These are phyloP conservation scores for Fusarium zealandicum DNA, from an alignment of 2,329 filamentous ascomycete genomes.

Conservation along the genomic window DNA sequence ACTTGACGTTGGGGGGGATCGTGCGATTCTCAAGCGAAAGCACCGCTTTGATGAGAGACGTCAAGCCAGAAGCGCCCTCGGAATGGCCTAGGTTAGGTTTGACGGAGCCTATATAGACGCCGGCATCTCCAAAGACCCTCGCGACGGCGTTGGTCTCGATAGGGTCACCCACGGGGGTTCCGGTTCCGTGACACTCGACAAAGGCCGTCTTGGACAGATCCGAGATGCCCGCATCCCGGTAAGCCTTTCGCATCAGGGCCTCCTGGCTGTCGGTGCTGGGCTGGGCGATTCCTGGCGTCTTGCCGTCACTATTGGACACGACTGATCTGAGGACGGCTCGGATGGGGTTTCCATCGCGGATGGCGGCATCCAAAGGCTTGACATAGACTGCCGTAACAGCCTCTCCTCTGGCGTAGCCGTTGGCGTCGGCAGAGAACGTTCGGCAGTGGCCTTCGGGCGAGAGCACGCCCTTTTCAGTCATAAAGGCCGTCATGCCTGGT, in stretches of 20 bases:
- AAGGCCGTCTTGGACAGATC: slow-evolving; percentile 52
- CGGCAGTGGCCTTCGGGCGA: slow-evolving; percentile 43
- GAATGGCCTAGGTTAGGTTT: slow-evolving; percentile 73
- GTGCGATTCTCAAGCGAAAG: slow-evolving; percentile 57
- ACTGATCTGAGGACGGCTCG: slow-evolving; percentile 63
- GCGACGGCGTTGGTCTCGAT: slow-evolving; percentile 84
- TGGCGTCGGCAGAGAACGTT: slow-evolving; percentile 48
- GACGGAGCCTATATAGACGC: slow-evolving; percentile 65
- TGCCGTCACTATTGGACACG: slow-evolving; percentile 70
- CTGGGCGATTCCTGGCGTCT: slow-evolving; percentile 74
- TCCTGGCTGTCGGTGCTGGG: slow-evolving; percentile 71
- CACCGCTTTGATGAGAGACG: slow-evolving; percentile 61
- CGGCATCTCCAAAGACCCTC: slow-evolving; percentile 51
- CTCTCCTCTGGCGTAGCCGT: slow-evolving; percentile 63
- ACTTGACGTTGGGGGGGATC: slow-evolving; percentile 62
- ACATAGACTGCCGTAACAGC: slow-evolving; percentile 54
- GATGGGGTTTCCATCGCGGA: slow-evolving; percentile 58
- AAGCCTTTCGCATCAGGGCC: slow-evolving; percentile 76
- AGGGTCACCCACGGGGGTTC: slow-evolving; percentile 85
- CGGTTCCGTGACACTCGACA: slow-evolving; percentile 91
- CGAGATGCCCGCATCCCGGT: slow-evolving; percentile 44
- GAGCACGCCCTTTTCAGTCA: slow-evolving; percentile 23
- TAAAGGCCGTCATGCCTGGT: slow-evolving; percentile 65
- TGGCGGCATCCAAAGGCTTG: slow-evolving; percentile 56
- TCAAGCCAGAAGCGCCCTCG: slow-evolving; percentile 66